Evolutionary conservation across 2,329 filamentous ascomycete genomes (phyloP), one percentile per base, ranked within the genome.

Genomic region (Daldinia eschscholtzii): DNA sequence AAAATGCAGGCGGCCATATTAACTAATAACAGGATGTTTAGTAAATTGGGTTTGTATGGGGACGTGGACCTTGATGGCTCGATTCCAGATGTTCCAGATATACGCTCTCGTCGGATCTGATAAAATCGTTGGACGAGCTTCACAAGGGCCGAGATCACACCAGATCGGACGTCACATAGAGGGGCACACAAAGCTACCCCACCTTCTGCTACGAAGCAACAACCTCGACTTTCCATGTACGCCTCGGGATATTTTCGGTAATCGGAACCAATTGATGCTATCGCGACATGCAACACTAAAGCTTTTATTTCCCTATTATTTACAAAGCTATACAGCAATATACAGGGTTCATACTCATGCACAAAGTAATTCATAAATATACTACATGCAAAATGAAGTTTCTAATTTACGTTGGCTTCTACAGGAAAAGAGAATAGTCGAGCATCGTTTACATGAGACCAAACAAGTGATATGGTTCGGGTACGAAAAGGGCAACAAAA

Each of bases 1-100:
- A 99, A 99, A 79, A 98, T 93, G 80, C 96, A 99, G 71, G 91
- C 85, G 61, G 91, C 86, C 84, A 88, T 87, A 67, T 74, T 83
- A 2, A 37, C n/a, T 26, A 26, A 1, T 65, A 52, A 72, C 79
- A 41, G 42, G 52, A 6, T 64, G 10, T 35, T 7, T 26, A 42
- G 35, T n/a, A 28, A 20, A 61, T 46, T 13, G 48, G 39, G 42
- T 57, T 35, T 39, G 46, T 48, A 64, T 39, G 53, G 44, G 50
- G 56, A 60, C 53, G 63, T 57, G 69, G 61, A 71, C 66, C 66
- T 71, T 67, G 65, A 70, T 68, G 68, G 65, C 64, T 61, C 30
- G 23, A 2, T 23, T 23, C 20, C 20, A 23, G 20, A 23, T 23
- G 20, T 37, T 37, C 50, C 50, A 55, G 50, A 55, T 55, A 55